Evolutionary conservation across 2,329 filamentous ascomycete species (phyloP).

Genomic region (Alternaria sp.): DNA sequence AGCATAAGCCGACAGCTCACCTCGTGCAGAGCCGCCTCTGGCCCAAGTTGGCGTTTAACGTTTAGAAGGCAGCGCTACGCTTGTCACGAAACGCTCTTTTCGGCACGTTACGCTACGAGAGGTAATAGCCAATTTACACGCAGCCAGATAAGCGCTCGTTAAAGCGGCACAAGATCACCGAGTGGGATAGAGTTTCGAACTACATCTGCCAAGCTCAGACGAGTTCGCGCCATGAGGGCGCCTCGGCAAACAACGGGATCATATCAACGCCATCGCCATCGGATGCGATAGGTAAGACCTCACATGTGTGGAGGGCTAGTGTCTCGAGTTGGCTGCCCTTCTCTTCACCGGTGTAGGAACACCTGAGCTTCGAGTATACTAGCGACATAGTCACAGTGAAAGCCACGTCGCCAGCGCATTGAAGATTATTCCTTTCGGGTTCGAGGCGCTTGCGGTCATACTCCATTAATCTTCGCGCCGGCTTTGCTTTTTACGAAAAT

Average conservation of each 20-base stretch:
- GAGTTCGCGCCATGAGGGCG: neutral
- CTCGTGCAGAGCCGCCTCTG: neutral
- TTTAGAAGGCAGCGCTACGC: neutral
- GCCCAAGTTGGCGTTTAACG: neutral
- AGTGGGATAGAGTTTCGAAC: neutral
- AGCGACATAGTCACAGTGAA: neutral
- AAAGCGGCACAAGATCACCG: conserved; percentile 2
- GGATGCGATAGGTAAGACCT: neutral
- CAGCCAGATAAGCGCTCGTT: neutral
- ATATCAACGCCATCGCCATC: neutral
- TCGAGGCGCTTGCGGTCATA: neutral
- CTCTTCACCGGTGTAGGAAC: neutral
- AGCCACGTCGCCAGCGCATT: neutral
- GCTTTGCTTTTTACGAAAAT: conserved; percentile 8
- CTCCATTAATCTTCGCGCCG: neutral
- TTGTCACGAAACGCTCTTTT: conserved; percentile 9
- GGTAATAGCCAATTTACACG: neutral
- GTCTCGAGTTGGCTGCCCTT: neutral
- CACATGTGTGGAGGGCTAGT: neutral
- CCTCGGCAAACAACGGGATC: neutral
- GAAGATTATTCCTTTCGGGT: neutral
- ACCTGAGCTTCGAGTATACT: neutral
- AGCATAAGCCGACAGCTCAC: neutral
- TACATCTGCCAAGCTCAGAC: conserved; percentile 5
- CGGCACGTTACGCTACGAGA: conserved; percentile 6